Percentiles rank a stretch among this genome's conserved stretches.
These are phyloP conservation scores for Pascua guehoae DNA, from an alignment of 1,284 basidiomycete genomes.

Conservation along the genomic window DNA sequence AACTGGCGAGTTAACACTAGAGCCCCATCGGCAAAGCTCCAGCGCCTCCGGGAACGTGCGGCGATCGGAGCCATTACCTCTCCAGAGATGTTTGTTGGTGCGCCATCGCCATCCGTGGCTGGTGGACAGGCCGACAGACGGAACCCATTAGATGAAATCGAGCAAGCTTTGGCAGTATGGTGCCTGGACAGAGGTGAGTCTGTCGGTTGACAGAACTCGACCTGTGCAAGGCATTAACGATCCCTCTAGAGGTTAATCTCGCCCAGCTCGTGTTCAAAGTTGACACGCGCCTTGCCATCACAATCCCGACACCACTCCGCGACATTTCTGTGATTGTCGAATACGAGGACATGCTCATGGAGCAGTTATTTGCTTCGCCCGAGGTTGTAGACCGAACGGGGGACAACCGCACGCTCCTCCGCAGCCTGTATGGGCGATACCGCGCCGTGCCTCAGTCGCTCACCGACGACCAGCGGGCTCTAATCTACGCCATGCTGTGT, in stretches of 20 bases:
- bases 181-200: conserved; percentile 6
- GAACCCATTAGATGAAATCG: conserved; percentile 19
- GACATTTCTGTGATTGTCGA: background rate
- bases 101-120: background rate
- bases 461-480: conserved; percentile 21
- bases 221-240: background rate
- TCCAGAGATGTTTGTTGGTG: no score
- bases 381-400: background rate
- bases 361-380: conserved; percentile 9
- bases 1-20: conserved; percentile 2
- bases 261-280: conserved; percentile 16
- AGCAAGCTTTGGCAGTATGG: conserved; percentile 10
- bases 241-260: background rate
- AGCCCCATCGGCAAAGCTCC: conserved; percentile 14
- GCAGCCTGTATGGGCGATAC: conserved; percentile 19
- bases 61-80: no score
- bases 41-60: background rate
- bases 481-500: conserved; percentile 24
- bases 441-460: conserved; percentile 21
- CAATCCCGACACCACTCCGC: conserved; percentile 12
- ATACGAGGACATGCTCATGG: conserved; percentile 23
- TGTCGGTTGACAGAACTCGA: background rate
- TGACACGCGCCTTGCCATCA: conserved; percentile 10
- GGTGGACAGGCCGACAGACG: conserved; percentile 1
- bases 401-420: conserved; percentile 5